A percentile compares a stretch with the other conserved stretches of the same genome.
Evolutionary conservation across 176 grass and related monocot genomes (phyloP).

Genomic region (Carex kokanica): DNA sequence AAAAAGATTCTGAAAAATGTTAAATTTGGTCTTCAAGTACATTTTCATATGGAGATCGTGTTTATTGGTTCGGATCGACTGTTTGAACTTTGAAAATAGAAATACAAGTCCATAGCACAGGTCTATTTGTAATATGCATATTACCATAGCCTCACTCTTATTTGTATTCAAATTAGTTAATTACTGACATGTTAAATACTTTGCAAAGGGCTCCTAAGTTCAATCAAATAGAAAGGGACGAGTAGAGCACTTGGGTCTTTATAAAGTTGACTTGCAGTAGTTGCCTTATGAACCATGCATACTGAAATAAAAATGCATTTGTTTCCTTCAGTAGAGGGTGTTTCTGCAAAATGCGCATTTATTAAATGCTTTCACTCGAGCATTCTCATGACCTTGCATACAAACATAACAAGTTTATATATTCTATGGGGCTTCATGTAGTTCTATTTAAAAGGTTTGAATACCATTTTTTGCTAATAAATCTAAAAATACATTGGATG

Average conservation of each 20-base stretch:
- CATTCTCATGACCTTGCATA: not conserved
- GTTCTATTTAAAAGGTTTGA: not conserved
- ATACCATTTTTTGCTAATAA: not conserved
- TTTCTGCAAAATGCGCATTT: too few species aligned
- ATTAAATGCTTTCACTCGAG: too few species aligned
- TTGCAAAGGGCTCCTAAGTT: not conserved
- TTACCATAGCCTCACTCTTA: too few species aligned
- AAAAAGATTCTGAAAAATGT: too few species aligned
- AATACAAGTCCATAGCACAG: too few species aligned
- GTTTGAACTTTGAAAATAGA: too few species aligned
- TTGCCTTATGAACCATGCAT: not conserved
- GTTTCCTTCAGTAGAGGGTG: too few species aligned
- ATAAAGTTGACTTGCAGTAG: not conserved
- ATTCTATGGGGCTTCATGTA: not conserved
- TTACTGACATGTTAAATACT: slow-evolving; percentile 1
- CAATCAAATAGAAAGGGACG: not conserved
- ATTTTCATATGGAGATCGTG: too few species aligned
- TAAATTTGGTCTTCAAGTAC: too few species aligned
- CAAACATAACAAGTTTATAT: not conserved
- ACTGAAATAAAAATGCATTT: too few species aligned
- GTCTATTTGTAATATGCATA: too few species aligned
- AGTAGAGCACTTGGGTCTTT: not conserved
- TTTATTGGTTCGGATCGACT: too few species aligned
- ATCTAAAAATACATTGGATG: not conserved
- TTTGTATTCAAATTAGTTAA: not conserved